Base-by-base conservation (phyloP, 306 rosid species). In the Calophaca sinica region DNA sequence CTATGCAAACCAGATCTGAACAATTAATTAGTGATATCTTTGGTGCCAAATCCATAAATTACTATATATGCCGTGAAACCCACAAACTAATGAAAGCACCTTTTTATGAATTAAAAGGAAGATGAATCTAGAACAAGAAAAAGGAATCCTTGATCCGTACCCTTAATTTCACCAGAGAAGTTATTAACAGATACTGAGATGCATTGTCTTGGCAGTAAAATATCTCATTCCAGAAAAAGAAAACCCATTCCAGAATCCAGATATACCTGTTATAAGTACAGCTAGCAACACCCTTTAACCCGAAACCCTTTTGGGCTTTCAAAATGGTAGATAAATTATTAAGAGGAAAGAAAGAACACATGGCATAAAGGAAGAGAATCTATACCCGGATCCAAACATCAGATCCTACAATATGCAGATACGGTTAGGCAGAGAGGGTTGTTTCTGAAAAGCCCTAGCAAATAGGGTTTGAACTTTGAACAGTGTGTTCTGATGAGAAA, bases 351-450 rank as follows among this genome's bases (percentile, higher is more conserved):
- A 42, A 68, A 33, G 6, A 61, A 6, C 3, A 63, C 4, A 41
- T 61, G 31, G 50, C 0, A 20, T 20, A 20, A 20, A 20, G 26
- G 26, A 20, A 20, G 26, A 20, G 26, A 20, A 20, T 20, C 26
- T 20, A 20, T 20, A 20, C 26, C 26, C 26, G 26, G 26, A 20
- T 20, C 26, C 1, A 20, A 20, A 20, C 26, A 20, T 20, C 12
- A 48, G 46, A 59, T 51, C 70, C 49, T 28, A 67, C 73, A 42
- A 61, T 33, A 77, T 5, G 13, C 52, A 70, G 58, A 71, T 44
- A 46, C 7, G 80, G 6, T 29, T 29, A 31, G 31, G 62, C 14
- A 57, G 39, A 57, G 62, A 20, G 31, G 67, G 20, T 61, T 58
- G 2, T 20, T 20, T 20, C 26, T 20, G 26, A 20, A 20, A 20